Conservation (phyloP, 169 alveolate species). For the Cyclospora cayetanensis region DNA sequence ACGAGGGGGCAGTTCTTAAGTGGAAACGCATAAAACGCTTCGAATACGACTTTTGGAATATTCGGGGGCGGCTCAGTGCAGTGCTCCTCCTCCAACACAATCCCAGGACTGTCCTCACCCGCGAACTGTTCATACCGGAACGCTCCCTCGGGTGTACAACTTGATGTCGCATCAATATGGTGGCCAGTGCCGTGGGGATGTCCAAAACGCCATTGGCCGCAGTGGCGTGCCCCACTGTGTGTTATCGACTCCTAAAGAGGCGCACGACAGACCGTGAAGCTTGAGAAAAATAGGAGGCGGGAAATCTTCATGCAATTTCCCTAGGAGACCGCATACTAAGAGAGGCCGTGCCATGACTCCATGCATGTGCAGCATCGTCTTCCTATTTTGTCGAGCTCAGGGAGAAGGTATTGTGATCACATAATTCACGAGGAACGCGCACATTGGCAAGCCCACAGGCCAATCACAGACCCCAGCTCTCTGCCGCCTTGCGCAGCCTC, state of each 20-base stretch:
- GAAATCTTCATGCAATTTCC: not conserved
- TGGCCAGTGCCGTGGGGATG: conserved; percentile 66
- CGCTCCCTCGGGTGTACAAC: conserved; percentile 37
- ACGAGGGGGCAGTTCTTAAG: conserved; percentile 29
- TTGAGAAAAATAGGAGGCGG: not conserved
- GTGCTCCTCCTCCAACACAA: not conserved
- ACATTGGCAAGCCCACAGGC: no score
- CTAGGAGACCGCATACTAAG: not conserved
- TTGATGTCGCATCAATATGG: not conserved
- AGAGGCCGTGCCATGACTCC: no score
- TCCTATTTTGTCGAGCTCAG: no score
- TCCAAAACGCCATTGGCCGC: conserved; percentile 70
- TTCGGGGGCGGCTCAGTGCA: conserved; percentile 24
- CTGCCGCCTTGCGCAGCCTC: no score
- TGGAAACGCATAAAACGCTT: conserved; percentile 28
- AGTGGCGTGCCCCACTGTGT: conserved; percentile 62
- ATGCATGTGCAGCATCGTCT: no score
- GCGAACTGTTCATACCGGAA: conserved; percentile 42
- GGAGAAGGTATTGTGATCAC: not conserved
- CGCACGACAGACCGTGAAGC: not conserved
- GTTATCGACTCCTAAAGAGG: conserved; percentile 65
- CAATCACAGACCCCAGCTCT: no score
- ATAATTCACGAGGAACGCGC: not conserved
- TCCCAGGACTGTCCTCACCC: conserved; percentile 30
- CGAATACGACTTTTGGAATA: not conserved